A percentile compares a stretch with the other conserved stretches of the same genome.
These are phyloP conservation scores for Suillus bovinus DNA, from an alignment of 768 basidiomycete species.

Conservation along the genomic window DNA sequence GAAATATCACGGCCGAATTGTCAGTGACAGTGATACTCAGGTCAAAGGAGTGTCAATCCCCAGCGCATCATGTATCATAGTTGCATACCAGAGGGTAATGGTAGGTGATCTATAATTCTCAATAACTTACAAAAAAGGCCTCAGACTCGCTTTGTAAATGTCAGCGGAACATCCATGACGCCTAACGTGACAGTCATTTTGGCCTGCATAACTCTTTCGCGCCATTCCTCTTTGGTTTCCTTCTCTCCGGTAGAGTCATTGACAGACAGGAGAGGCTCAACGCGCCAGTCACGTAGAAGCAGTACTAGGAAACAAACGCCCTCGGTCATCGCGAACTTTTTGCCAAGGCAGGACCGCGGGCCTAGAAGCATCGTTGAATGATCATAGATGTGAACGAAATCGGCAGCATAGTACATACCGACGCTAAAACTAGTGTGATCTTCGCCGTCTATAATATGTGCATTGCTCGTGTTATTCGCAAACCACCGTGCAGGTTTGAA, in stretches of 20 bases:
- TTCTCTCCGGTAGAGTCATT: slow-evolving; percentile 12
- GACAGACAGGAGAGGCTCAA: slow-evolving; percentile 43
- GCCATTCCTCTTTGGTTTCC: slow-evolving; percentile 26
- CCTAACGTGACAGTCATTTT: slow-evolving; percentile 18
- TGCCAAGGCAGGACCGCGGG: slow-evolving; percentile 53
- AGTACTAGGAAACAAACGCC: slow-evolving; percentile 52
- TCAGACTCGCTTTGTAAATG: slow-evolving; percentile 19
- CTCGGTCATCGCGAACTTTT: slow-evolving; percentile 56
- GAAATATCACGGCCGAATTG: no score
- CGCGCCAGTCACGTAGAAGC: slow-evolving; percentile 52
- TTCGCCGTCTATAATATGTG: slow-evolving; percentile 15
- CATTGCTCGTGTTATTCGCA: slow-evolving; percentile 9
- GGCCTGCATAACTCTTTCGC: slow-evolving; percentile 22
- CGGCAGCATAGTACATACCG: slow-evolving; percentile 14
- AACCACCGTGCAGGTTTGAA: slow-evolving; percentile 43
- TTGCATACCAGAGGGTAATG: no score
- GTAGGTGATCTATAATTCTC: background rate
- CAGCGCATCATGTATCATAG: no score
- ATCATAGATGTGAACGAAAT: background rate
- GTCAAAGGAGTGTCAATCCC: no score
- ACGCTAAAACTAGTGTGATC: slow-evolving; percentile 26
- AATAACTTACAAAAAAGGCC: background rate
- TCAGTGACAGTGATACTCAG: no score
- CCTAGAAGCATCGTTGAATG: slow-evolving; percentile 29
- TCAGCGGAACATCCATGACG: slow-evolving; percentile 24